phyloP scores from a whole-genome alignment of 2,329 filamentous ascomycete species.

The Orbilia brochopaga region DNA sequence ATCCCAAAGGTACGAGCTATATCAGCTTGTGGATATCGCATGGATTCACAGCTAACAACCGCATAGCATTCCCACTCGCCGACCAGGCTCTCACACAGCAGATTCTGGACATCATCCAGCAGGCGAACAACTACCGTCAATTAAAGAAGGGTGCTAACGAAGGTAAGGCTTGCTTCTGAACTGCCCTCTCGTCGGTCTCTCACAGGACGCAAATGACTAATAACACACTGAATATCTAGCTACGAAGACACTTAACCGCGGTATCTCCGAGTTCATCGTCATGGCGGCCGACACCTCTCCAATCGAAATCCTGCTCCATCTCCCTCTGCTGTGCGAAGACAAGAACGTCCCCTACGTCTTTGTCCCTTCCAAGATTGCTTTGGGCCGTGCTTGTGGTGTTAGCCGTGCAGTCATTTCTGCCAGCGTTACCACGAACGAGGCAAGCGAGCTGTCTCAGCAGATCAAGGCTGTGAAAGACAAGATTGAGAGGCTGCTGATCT shows the following conservation, averaged over 20 bases:
- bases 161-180: conserved; percentile 57
- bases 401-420: conserved; percentile 83
- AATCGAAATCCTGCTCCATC: conserved; percentile 83
- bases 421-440: conserved; percentile 90
- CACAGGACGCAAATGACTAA: background rate
- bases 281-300: conserved; percentile 87
- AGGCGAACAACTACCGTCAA: conserved; percentile 72
- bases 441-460: conserved; percentile 82
- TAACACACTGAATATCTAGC: conserved; percentile 57
- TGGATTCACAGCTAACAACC: conserved; percentile 18
- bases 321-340: conserved; percentile 86
- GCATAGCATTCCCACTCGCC: conserved; percentile 60
- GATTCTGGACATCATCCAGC: conserved; percentile 81
- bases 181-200: background rate
- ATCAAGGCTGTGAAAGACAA: conserved; percentile 91
- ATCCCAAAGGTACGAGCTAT: conserved; percentile 53
- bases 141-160: conserved; percentile 90
- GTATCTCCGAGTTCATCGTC: conserved; percentile 86
- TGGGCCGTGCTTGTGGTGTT: conserved; percentile 89
- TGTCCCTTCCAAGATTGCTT: conserved; percentile 78
- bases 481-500: conserved; percentile 95
- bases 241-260: conserved; percentile 89
- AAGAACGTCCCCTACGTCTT: conserved; percentile 76
- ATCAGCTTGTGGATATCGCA: background rate
- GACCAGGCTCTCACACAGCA: conserved; percentile 77